Evolutionary conservation across 1,139 yeast species (phyloP), one percentile per base, ranked within the genome.

Genomic region (Debaryomyces nepalensis): DNA sequence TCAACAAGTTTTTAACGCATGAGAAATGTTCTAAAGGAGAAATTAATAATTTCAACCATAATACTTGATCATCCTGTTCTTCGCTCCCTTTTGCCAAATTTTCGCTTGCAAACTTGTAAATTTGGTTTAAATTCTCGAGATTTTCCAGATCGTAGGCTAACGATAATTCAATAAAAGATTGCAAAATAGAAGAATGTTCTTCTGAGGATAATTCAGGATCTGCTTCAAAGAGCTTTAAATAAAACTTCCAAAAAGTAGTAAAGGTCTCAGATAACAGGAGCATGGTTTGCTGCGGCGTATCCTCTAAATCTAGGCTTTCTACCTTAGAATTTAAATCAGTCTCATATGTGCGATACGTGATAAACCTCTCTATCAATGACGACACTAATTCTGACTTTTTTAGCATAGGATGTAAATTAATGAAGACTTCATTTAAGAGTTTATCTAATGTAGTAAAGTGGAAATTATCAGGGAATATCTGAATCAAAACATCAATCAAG

Each of bases 391-490:
- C 84, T 42, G 83, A 80, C 46, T 86, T 75, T 41, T 82, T 77
- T 16, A 89, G 84, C 42, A 77, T 73, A 1, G 95, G 93, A 57
- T 83, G 84, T 49, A 93, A 71, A 42, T 66, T 63, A 39, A 80
- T 70, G 45, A 85, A 74, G 0, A 90, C 81, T 2, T 87, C 78
- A 37, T 77, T 78, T 51, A 93, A 73, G 49, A 89, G 79, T 29
- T 71, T 68, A 41, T 82, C 81, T 51, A 93, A 70, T 0, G 98
- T 88, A 20, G 77, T 76, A 48, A 90, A 70, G 57, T 93, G 99
- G 64, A 86, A 91, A 49, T 87, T 88, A 54, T 89, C 97, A 0
- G 99, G 97, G 66, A 95, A 93, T 2, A 91, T 95, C 60, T 91
- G 98, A 43, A 91, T 86, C 44, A 82, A 75, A 9, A 91, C 97